Evolutionary conservation across 345 rosid genomes (phyloP), one percentile per base, ranked within the genome.

Genomic region (Clarkia xantiana): DNA sequence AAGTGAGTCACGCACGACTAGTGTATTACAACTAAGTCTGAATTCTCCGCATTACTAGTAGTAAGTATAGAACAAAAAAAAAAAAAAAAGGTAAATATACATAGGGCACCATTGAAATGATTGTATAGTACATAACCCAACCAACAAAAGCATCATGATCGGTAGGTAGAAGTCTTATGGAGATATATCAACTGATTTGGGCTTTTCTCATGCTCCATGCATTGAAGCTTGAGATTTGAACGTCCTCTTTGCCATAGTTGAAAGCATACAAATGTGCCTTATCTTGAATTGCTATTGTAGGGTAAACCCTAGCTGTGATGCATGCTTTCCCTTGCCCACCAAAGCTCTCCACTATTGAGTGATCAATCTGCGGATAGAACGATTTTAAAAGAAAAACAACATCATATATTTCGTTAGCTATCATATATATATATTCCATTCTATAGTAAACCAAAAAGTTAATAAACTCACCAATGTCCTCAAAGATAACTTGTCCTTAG

Each of bases 121-220:
- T n/a, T n/a, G n/a, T n/a, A n/a, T n/a, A n/a, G n/a, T n/a, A n/a
- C n/a, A n/a, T n/a, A n/a, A n/a, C n/a, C n/a, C n/a, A n/a, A n/a
- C n/a, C n/a, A n/a, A n/a, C n/a, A n/a, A n/a, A n/a, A n/a, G n/a
- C n/a, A n/a, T n/a, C n/a, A n/a, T n/a, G n/a, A n/a, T n/a, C n/a
- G n/a, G n/a, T n/a, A n/a, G n/a, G n/a, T n/a, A n/a, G n/a, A n/a
- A n/a, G n/a, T n/a, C n/a, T n/a, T n/a, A n/a, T n/a, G n/a, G n/a
- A n/a, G n/a, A n/a, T n/a, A n/a, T 9, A 36, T 44, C 47, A 11
- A 57, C 53, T 59, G 53, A 76, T 45, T 40, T 46, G 52, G 10
- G 87, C 88, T 20, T 67, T 65, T 45, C 71, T 66, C 79, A 80
- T 77, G 57, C 71, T 78, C 91, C 87, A 85, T 11, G 80, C 91